Evolutionary conservation across 148 eudicot genomes (phyloP).

Genomic region (Fagopyrum tataricum): DNA sequence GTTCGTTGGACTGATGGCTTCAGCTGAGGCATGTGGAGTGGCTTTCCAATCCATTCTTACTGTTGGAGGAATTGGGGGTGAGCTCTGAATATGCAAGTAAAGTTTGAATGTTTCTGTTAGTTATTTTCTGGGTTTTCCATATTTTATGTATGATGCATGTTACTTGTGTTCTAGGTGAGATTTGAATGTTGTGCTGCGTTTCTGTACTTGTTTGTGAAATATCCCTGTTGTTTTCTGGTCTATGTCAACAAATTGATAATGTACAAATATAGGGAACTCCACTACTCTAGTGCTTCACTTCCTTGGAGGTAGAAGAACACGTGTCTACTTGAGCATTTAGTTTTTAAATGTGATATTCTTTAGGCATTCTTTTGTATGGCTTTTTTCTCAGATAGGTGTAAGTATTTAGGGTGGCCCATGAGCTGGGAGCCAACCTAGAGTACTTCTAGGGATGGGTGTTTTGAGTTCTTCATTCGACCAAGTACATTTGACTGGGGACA

Average conservation of each 20-base stretch:
- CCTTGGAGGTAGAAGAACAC: neutral
- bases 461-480: neutral
- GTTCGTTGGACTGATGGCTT: slow-evolving; percentile 66
- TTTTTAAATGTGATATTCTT: neutral
- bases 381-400: neutral
- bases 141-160: neutral
- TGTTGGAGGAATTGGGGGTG: slow-evolving; percentile 98
- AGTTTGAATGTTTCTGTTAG: slow-evolving; percentile 3
- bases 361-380: neutral
- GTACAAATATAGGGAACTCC: neutral
- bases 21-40: slow-evolving; percentile 95
- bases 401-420: neutral
- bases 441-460: neutral
- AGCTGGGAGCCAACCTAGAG: neutral
- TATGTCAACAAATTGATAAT: neutral
- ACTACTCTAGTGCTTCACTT: neutral
- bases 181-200: neutral
- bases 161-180: neutral
- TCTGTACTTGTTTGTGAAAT: neutral
- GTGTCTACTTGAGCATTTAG: neutral
- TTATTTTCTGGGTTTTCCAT: neutral
- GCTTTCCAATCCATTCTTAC: slow-evolving; percentile 92
- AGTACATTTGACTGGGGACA: neutral
- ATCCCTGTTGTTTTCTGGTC: neutral
- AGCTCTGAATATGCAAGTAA: slow-evolving; percentile 16